Base-by-base conservation (phyloP, 768 basidiomycete genomes). In the Suillus decipiens region DNA sequence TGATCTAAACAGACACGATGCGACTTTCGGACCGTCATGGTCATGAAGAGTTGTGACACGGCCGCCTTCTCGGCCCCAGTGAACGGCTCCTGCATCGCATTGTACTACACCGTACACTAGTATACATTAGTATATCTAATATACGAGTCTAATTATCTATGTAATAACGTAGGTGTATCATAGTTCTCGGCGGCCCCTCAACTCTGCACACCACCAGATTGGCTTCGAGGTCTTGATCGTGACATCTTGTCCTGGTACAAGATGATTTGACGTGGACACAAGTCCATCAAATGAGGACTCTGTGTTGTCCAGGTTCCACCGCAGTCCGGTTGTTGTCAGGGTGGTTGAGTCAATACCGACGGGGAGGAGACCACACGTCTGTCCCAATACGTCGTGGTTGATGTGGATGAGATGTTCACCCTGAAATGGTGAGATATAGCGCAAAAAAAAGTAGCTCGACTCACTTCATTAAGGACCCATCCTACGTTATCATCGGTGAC, bases 361-460 rank as follows among this genome's bases (percentile, higher is more conserved):
- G 1, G 97, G 97, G 11, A 99, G 83, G n/a, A 99, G 83, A 0
- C 96, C 97, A 72, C 97, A 99, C 0, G 96, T 98, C 58, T 86
- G 85, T 0, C 96, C 96, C 45, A 97, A 78, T 10, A 87, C 67
- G 0, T 75, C 69, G 67, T 93, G 90, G 69, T 96, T 88, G 50
- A 98, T 82, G 12, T 80, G 72, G 63, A 99, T 91, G 5, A 75
- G 71, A 72, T 99, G 96, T 69, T 89, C 86, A 22, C 96, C 96
- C 95, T 97, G 54, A 48, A 33, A 17, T 19, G 7, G 6, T 51
- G 2, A 9, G n/a, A 5, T 14, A 15, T 15, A 24, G 17, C 22
- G 8, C 24, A 24, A 9, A 59, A 15, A 19, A 24, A 10, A n/a
- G 39, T 8, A 24, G 3, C 41, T 14, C 17, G 17, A 76, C 82